phyloP scores from a whole-genome alignment of 805 yeast genomes.

The Cyberlindnera saturnus region DNA sequence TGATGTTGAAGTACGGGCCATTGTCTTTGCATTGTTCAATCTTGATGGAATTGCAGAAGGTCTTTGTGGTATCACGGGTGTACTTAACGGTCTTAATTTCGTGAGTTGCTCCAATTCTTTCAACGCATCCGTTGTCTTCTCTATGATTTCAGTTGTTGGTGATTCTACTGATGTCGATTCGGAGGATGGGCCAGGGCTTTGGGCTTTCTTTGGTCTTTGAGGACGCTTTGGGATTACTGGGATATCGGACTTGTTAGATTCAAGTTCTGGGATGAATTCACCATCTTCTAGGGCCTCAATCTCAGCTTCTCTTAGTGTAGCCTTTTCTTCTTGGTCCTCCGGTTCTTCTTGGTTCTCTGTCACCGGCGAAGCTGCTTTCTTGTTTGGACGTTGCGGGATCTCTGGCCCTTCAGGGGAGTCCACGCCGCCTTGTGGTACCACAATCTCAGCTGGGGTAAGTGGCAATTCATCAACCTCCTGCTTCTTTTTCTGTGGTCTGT shows the following conservation, averaged over 20 bases:
- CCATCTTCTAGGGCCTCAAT: background rate
- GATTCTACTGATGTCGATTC: background rate
- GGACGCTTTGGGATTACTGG: conserved; percentile 5
- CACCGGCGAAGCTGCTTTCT: background rate
- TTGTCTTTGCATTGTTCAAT: conserved; percentile 1
- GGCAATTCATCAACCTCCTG: background rate
- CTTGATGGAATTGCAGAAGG: background rate
- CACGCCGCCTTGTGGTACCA: background rate
- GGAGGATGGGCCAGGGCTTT: background rate
- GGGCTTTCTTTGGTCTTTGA: conserved; percentile 6
- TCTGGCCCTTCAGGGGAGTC: conserved; percentile 1
- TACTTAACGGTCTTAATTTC: background rate
- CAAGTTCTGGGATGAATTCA: background rate
- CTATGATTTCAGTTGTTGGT: background rate
- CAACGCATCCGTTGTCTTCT: conserved; percentile 4
- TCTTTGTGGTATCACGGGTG: background rate
- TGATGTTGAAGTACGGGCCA: conserved; percentile 6
- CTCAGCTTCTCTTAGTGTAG: background rate
- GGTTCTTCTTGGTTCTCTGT: background rate
- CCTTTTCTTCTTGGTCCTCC: background rate
- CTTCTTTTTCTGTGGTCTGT: conserved; percentile 6
- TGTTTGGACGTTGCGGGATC: conserved; percentile 9
- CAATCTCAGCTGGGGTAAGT: background rate
- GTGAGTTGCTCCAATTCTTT: conserved; percentile 8
- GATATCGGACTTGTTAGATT: background rate